Evolutionary conservation across 495 filamentous ascomycete species (phyloP), one percentile per base, ranked within the genome.

Genomic region (Hypoxylon perforatum): DNA sequence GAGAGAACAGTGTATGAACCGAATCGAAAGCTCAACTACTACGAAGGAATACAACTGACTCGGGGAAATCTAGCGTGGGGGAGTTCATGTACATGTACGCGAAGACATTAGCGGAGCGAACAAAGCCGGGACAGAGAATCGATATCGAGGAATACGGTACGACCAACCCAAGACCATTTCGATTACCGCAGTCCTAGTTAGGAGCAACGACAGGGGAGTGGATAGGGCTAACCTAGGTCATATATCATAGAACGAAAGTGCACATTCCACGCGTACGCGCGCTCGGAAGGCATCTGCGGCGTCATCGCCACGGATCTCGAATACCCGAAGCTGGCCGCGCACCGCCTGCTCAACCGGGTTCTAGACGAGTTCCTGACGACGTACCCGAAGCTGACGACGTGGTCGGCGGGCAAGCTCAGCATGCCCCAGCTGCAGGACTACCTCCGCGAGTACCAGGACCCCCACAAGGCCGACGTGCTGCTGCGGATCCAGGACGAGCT

Each of bases 401-500:
- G 87, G 78, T 83, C 85, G 17, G 82, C 81, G 41, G 83, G 83
- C 49, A 73, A 70, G 8, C 82, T 77, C 41, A 74, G 77, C 30
- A 87, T 93, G 74, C 91, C 89, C 18, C 82, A 86, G 72, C 84
- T 98, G 10, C 87, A 91, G 73, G 92, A 93, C 38, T 92, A 95
- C 77, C 87, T 99, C 53, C 81, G 82, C 70, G 91, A 95, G 71
- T 97, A 93, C 77, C 94, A 97, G 80, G 91, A 97, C 74, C 92
- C 94, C 21, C 81, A 86, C 75, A 86, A 96, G 77, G 94, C 93
- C 52, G 93, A 93, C 78, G 92, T 87, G 78, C 95, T 97, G 71
- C 86, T 92, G 84, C 94, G 91, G 84, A 97, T 98, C 69, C 96
- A 98, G 80, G 90, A 92, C 80, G 94, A 99, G 80, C 84, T 99